Base-by-base conservation (phyloP, 2,329 filamentous ascomycete species). In the Penicillium griseofulvum region DNA sequence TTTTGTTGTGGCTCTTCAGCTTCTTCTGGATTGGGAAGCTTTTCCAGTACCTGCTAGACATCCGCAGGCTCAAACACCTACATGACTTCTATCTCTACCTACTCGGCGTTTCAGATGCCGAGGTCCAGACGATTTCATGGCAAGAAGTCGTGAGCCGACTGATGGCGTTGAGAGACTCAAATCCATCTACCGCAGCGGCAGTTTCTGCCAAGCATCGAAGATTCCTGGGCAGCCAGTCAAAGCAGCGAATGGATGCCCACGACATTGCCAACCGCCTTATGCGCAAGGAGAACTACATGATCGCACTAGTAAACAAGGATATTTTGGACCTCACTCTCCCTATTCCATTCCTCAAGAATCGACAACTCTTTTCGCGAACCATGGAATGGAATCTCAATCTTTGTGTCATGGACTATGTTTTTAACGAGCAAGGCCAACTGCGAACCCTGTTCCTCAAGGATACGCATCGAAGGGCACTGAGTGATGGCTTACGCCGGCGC, bases 221-320 rank as follows among this genome's bases (percentile, higher is more conserved):
- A 60, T 84, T 83, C 56, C 81, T 93, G 59, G 89, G 89, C 43
- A 91, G 87, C 55, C 91, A 95, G 69, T 95, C 91, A 22, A 96
- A 97, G 71, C 91, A 97, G 74, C 84, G 93, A 59, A 87, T 99
- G 64, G 94, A 97, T 73, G 94, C 94, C 11, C 91, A 97, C 66
- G 94, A 97, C 68, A 97, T 99, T 71, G 94, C 94, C 7, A 99
- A 97, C 69, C 86, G 94, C 31, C 77, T 99, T 43, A 97, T 99
- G 94, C 87, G 94, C 56, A 89, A 90, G 68, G 93, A 97, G 60
- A 99, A 99, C 68, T 99, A 97, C 66, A 83, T 97, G 59, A 97
- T 99, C 66, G 94, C 94, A 5, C 81, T 99, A 66, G 91, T 97
- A 76, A 99, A 99, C 79, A 97, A 99, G 73, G 94, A 97, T 58